Base-by-base conservation (phyloP, 257 asterid species). In the Marsdenia floribunda region DNA sequence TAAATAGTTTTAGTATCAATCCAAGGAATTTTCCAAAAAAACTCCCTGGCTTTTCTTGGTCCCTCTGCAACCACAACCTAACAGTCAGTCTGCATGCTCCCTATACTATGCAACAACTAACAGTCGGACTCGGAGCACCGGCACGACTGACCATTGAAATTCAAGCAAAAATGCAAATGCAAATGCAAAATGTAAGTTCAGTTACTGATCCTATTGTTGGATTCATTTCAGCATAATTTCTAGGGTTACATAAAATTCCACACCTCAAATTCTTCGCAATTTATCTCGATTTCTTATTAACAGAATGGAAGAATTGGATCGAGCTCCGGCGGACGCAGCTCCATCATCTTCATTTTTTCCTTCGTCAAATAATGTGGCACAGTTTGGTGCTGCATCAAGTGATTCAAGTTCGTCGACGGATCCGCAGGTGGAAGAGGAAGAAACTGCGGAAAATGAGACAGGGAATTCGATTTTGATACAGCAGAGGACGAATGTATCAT, bases 241-340 rank as follows among this genome's bases (percentile, higher is more conserved):
- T 71, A 35, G n/a, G 75, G 49, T 53, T 71, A 33, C 50, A 10
- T 7, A 33, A 70, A 0, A 18, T n/a, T 53, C 12, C 35, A 19
- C 64, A 7, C 64, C 3, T 70, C 59, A 44, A 71, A 1, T 65
- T n/a, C 15, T 52, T 16, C 5, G 49, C 50, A 19, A 37, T 65
- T 65, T 22, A 65, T 35, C 2, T 50, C 63, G 63, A 26, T 26
- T 46, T 46, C n/a, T 29, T 1, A 19, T 49, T 44, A 68, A 52
- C 49, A 55, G 75, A 68, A 53, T 76, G 75, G 71, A 76, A 70
- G 64, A 47, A 15, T 29, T 24, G 21, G 15, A 58, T 21, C 71
- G 44, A 58, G 19, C 65, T 44, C 18, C 19, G 49, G 10, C 35
- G 19, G 59, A 9, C 1, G 46, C 52, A 18, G 10, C 65, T 49